Evolutionary conservation across 495 filamentous ascomycete genomes (phyloP), one percentile per base, ranked within the genome.

Genomic region (Parmelia sp.): DNA sequence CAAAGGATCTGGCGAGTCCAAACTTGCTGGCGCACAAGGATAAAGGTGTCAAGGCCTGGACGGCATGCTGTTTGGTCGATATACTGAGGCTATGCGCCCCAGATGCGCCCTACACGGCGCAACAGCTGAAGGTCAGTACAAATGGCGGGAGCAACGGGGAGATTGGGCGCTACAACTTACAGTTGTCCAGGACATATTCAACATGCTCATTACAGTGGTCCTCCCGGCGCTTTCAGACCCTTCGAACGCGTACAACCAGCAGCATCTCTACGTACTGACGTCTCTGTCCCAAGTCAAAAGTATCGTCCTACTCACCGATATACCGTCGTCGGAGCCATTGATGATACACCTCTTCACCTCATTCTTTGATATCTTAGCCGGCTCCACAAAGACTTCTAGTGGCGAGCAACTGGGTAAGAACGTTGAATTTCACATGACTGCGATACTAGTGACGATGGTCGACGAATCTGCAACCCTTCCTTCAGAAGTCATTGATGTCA

Each of bases 231-330:
- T 99, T 27, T 86, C 89, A 64, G 90, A 97, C 70, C 90, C 93
- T 39, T 88, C 90, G 27, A 88, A 94, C 71, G 84, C 92, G 21
- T 97, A 96, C 77, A 96, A 96, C 74, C 84, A 83, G 60, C 92
- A 97, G 72, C 90, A 99, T 74, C 85, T 91, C 68, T 91, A 93
- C 68, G 89, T 96, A 63, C 80, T 99, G 63, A 82, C 87, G 27
- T 97, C 91, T 23, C 85, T 99, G 31, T 88, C 91, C 65, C 88
- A 93, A 70, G 87, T 96, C 61, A 96, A 97, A 80, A 96, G 91
- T 76, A 87, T 97, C 40, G 87, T 97, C 36, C 83, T 99, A 37
- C 83, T 99, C 67, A 89, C 90, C n/a, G 95, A 97, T 69, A 85
- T 97, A 49, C 87, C 90, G 5, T 85, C 86, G 45, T 83, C 87